Evolutionary conservation across 2,329 filamentous ascomycete species (phyloP).

Genomic region (Tolypocladium paradoxum): DNA sequence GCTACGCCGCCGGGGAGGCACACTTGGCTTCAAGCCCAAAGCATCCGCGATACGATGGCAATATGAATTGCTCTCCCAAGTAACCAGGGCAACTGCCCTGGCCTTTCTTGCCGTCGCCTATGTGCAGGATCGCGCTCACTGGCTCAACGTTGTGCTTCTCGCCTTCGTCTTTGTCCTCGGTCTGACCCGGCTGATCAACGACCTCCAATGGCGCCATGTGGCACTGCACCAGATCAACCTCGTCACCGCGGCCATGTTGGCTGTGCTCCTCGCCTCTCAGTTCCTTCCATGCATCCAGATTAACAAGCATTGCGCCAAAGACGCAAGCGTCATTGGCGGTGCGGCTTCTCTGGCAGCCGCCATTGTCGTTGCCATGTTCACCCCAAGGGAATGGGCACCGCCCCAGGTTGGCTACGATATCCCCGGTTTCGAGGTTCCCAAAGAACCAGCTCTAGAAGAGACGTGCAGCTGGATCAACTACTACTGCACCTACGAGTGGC

Average conservation of each 20-base stretch:
- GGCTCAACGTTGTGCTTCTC: constrained; percentile 24
- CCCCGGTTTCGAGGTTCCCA: constrained; percentile 23
- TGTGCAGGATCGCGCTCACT: constrained; percentile 19
- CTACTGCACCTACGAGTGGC: constrained; percentile 40
- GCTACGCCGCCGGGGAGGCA: constrained; percentile 18
- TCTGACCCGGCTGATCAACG: constrained; percentile 27
- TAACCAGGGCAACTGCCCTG: constrained; percentile 25
- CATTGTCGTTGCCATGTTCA: constrained; percentile 28
- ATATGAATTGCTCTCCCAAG: constrained; percentile 33
- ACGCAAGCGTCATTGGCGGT: constrained; percentile 21
- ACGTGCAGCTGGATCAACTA: constrained; percentile 42
- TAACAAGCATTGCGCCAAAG: constrained; percentile 17
- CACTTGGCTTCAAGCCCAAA: constrained; percentile 15
- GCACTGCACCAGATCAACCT: constrained; percentile 39
- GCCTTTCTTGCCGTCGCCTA: constrained; percentile 28
- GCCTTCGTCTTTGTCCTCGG: constrained; percentile 33
- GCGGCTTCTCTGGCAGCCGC: constrained; percentile 25
- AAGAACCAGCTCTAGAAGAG: constrained; percentile 37
- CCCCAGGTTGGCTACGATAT: constrained; percentile 27
- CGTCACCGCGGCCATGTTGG: constrained; percentile 24
- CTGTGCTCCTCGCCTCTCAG: constrained; percentile 24
- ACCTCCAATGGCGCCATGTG: constrained; percentile 33
- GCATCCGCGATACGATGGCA: constrained; percentile 28
- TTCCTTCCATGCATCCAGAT: constrained; percentile 33
- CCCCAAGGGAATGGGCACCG: constrained; percentile 40